Evolutionary conservation across 768 basidiomycete genomes (phyloP).

Genomic region (Tricholoma matsutake): DNA sequence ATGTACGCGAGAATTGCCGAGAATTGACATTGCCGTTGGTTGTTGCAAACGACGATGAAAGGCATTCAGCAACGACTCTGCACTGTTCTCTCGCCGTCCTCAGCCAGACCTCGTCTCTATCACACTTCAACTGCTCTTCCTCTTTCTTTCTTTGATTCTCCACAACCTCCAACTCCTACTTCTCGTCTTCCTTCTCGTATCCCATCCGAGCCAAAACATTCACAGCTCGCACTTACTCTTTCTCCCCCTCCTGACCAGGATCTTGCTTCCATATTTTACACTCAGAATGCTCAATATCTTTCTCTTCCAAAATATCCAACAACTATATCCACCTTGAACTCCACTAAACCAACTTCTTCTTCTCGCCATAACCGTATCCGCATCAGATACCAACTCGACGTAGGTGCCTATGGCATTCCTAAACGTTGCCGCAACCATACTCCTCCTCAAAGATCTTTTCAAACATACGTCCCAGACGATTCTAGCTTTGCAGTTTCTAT

Average conservation of each 20-base stretch:
- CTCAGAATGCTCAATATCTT: not conserved
- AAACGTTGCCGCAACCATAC: slow-evolving; percentile 40
- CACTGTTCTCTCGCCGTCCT: not conserved
- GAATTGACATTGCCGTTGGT: no score
- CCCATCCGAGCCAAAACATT: not conserved
- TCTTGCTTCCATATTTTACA: not conserved
- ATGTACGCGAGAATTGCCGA: no score
- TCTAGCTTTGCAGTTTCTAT: slow-evolving; percentile 65
- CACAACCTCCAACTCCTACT: no score
- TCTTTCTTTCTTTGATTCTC: no score
- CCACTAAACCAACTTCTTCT: not conserved
- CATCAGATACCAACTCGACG: slow-evolving; percentile 50
- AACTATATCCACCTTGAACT: not conserved
- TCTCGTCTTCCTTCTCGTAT: not conserved
- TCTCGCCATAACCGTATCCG: not conserved
- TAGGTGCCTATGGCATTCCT: slow-evolving; percentile 84
- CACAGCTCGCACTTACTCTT: no score
- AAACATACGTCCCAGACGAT: slow-evolving; percentile 29
- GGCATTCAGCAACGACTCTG: not conserved
- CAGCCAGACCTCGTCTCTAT: not conserved
- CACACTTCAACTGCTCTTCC: not conserved
- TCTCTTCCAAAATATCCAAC: not conserved
- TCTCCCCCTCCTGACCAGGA: not conserved
- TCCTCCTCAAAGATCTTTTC: slow-evolving; percentile 19
- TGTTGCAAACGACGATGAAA: not conserved